Evolutionary conservation across 495 filamentous ascomycete species (phyloP), one percentile per base, ranked within the genome.

Genomic region (Aspergillus mulundensis): DNA sequence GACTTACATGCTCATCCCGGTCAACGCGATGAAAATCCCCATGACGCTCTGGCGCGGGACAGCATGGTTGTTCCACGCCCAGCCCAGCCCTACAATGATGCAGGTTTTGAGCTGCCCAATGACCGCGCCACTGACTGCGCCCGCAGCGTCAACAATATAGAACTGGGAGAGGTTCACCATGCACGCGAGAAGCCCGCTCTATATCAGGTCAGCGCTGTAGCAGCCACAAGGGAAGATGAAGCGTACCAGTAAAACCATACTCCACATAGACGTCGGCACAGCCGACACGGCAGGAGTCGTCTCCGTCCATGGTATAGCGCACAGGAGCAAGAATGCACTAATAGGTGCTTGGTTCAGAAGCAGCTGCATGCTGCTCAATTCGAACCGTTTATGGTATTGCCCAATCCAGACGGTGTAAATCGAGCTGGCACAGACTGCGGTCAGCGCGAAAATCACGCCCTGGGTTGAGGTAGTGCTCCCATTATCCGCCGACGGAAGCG

Each of bases 111-210:
- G 32, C 55, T 90, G 86, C 0, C 87, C 87, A 3, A 90, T 82
- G 11, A 90, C 85, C 0, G 86, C 88, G 53, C 84, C 87, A 20
- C 82, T 84, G 7, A 89, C 84, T 5, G 87, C 80, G 0, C 87
- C 87, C 1, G 85, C 83, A 40, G 81, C 81, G 21, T 82, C 85
- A 36, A 90, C 83, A 59, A 90, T 88, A 62, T 87, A 87, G 62
- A 90, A 90, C 61, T 88, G 86, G 7, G 83, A 86, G 45, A 89
- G 74, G 63, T 90, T 90, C 61, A 90, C 85, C 18, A 88, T 68
- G 24, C 79, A 81, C 3, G 87, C 87, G 54, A 84, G 83, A 14
- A 81, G 45, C 7, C 86, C 86, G 30, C 64, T 66, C 59, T 62
- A 25, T 45, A 14, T 34, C 7, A 2, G 2, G 10, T 50, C 18